Conservation (phyloP, 257 asterid genomes). For the Rehmannia glutinosa region DNA sequence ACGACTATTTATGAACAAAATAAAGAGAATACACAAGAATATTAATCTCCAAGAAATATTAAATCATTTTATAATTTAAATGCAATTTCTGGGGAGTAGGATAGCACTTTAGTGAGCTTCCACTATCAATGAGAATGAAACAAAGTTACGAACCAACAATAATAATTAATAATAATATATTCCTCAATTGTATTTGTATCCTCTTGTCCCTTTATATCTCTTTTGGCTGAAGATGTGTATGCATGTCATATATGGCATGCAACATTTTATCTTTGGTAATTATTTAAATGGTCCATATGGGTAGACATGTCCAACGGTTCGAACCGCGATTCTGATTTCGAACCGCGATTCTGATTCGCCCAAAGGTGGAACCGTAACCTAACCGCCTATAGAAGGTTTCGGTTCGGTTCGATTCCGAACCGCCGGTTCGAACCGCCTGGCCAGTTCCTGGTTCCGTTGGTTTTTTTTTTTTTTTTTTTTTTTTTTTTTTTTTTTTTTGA, state of each 20-base stretch:
- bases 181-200: not conserved
- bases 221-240: not conserved
- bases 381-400: no score
- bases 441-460: no score
- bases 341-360: no score
- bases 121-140: slow-evolving; percentile 9
- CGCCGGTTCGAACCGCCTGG: no score
- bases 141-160: slow-evolving; percentile 1
- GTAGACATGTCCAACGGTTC: no score
- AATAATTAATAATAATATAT: not conserved
- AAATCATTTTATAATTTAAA: not conserved
- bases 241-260: not conserved
- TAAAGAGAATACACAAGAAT: not conserved
- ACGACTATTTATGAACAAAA: no score
- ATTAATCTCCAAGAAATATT: not conserved
- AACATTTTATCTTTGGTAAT: slow-evolving; percentile 12
- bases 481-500: no score
- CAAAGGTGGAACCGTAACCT: no score
- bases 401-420: no score
- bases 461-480: no score
- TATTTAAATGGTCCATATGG: slow-evolving; percentile 20
- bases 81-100: slow-evolving; percentile 4
- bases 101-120: not conserved
- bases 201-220: not conserved
- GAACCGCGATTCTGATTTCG: no score